Percentiles rank a stretch among this genome's conserved stretches.
phyloP scores from a whole-genome alignment of 768 basidiomycete species.

The Artomyces pyxidatus region DNA sequence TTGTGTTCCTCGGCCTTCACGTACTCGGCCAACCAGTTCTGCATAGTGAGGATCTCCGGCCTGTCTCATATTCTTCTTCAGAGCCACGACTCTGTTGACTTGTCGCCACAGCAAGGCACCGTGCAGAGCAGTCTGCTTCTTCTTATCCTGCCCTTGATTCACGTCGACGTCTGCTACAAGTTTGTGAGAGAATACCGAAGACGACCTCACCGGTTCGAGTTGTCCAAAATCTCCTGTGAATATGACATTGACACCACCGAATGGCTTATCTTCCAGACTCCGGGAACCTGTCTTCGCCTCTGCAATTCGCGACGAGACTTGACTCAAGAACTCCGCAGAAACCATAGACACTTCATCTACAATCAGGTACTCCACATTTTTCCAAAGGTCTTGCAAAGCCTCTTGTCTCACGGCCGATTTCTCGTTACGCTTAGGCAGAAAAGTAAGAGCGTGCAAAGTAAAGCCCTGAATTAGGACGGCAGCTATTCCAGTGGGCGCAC shows the following conservation, averaged over 20 bases:
- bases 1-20: not conserved
- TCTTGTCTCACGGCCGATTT: not conserved
- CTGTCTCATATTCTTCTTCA: not conserved
- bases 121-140: not conserved
- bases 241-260: constrained; percentile 26
- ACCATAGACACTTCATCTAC: constrained; percentile 20
- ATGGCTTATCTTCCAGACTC: constrained; percentile 8
- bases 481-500: constrained; percentile 25
- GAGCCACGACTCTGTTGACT: not conserved
- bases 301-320: constrained; percentile 17
- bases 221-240: constrained; percentile 26
- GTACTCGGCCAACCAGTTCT: not conserved
- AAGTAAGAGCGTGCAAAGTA: constrained; percentile 23
- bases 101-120: not conserved
- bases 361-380: constrained; percentile 13
- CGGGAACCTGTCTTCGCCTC: too few relatives aligned
- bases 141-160: not conserved
- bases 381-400: constrained; percentile 13
- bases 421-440: constrained; percentile 8
- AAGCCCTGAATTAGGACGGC: constrained; percentile 22
- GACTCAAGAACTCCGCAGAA: constrained; percentile 17
- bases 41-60: not conserved
- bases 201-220: constrained; percentile 17
- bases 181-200: constrained; percentile 14
- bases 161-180: not conserved